Evolutionary conservation across 257 asterid species (phyloP).

Genomic region (Fraxinus americana): DNA sequence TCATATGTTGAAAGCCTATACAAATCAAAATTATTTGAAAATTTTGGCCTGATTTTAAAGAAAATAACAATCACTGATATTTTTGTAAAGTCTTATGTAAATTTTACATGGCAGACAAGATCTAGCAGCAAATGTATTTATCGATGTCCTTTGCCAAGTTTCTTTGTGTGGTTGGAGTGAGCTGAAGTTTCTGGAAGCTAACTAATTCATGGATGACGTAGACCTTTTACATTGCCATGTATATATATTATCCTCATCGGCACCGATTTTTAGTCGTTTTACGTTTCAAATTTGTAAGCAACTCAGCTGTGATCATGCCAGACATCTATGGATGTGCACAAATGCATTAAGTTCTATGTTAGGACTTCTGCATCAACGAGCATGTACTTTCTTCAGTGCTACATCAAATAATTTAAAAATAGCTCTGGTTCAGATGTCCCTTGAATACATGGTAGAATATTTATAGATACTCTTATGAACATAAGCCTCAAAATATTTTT

Average conservation of each 20-base stretch:
- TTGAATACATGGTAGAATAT: background rate
- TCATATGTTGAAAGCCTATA: background rate
- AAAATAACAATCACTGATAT: constrained; percentile 8
- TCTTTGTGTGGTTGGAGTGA: background rate
- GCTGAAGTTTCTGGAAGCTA: background rate
- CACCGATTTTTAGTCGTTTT: background rate
- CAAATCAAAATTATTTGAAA: background rate
- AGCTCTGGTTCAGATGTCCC: background rate
- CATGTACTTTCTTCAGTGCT: background rate
- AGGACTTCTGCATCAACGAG: background rate
- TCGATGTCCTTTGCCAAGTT: background rate
- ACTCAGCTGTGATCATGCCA: background rate
- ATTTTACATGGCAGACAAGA: constrained; percentile 9
- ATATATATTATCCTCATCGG: background rate
- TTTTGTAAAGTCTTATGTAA: background rate
- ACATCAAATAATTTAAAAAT: too few species aligned
- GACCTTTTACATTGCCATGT: background rate
- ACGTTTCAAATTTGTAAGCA: background rate
- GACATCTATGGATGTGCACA: background rate
- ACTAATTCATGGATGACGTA: constrained; percentile 7
- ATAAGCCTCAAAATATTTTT: background rate
- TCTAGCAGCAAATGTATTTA: constrained; percentile 7
- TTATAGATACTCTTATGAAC: background rate
- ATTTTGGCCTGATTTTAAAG: constrained; percentile 16
- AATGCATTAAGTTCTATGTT: background rate